phyloP scores from a whole-genome alignment of 345 rosid genomes.

The Theobroma cacao region DNA sequence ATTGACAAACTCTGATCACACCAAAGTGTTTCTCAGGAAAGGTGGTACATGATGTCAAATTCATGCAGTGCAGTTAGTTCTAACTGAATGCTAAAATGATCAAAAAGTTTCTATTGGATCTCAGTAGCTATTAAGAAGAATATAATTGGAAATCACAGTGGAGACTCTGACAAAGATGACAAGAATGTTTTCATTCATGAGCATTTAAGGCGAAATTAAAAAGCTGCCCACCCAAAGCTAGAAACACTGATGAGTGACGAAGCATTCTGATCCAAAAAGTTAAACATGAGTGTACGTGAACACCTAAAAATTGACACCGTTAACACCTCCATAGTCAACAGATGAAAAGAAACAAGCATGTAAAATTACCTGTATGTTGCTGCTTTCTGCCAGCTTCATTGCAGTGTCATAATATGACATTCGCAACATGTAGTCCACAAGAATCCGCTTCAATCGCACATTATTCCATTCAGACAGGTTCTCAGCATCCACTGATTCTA shows the following conservation, averaged over 20 bases:
- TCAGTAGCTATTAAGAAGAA: neutral
- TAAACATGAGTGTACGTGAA: neutral
- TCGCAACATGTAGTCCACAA: conserved; percentile 90
- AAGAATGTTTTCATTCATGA: neutral
- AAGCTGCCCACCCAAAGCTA: neutral
- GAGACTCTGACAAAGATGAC: neutral
- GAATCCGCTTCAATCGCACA: conserved; percentile 72
- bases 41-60: neutral
- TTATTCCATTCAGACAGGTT: conserved; percentile 74
- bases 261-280: neutral
- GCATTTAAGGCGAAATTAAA: neutral
- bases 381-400: conserved; percentile 64
- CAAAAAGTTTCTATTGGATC: neutral
- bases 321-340: neutral
- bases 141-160: neutral
- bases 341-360: neutral
- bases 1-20: neutral
- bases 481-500: conserved; percentile 76
- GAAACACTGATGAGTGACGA: neutral
- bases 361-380: conserved; percentile 60
- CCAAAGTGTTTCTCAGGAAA: neutral
- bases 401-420: conserved; percentile 90
- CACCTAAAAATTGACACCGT: neutral
- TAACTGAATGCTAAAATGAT: neutral
- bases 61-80: neutral